Base-by-base conservation (phyloP, 345 rosid species). In the Syzygium aqueum region DNA sequence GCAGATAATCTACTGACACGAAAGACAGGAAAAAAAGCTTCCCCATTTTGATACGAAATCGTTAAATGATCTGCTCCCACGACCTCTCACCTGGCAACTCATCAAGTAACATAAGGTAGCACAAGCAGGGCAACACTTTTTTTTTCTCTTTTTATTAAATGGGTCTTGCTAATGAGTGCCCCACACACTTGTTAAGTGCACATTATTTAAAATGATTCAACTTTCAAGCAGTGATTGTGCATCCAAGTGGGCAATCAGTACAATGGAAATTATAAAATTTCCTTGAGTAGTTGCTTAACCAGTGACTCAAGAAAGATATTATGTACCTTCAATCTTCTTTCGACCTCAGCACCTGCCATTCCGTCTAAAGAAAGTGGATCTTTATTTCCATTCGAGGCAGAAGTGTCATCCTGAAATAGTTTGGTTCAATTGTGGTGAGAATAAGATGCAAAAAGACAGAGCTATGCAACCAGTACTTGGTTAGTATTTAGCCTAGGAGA, bases 311-410 rank as follows among this genome's bases (percentile, higher is more conserved):
- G 87, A 67, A 28, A 63, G 86, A 53, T n/a, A 46, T 59, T 67
- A 88, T 86, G 85, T 88, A 95, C 99, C 97, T 96, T 96, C 80
- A 96, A 87, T 91, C 96, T 93, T 92, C 94, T 95, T 91, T 94
- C 99, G 84, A 96, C 96, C 90, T 95, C 98, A 85, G 94, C 91
- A 92, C 95, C 98, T 52, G 95, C 95, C 97, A 94, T 94, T 84
- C 97, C 97, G 88, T 98, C 99, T 89, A 91, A 93, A 86, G 92
- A 85, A 92, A 93, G 94, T 53, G 93, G 93, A 89, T 96, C 97
- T 91, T 90, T 95, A 91, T 88, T 93, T 77, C 97, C 98, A 92
- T 91, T 96, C 82, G 88, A 87, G 56, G 89, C 93, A 77, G 94
- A 92, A 86, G 93, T 54, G 84, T 96, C 99, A 89, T 98, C 99